Evolutionary conservation across 306 rosid genomes (phyloP).

Genomic region (Notholithocarpus densiflorus): DNA sequence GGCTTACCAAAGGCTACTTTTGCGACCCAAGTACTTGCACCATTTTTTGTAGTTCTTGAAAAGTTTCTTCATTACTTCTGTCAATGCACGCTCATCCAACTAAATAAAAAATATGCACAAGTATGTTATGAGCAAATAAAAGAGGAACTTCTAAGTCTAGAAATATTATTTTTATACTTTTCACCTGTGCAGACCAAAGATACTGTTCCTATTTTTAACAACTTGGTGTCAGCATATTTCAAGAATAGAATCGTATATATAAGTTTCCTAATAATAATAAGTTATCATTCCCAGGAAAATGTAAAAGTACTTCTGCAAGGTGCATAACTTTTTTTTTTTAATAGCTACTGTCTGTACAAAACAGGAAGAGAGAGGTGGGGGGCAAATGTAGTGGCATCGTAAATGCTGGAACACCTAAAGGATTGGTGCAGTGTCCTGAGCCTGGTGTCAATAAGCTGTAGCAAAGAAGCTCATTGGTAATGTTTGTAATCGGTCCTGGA

Average conservation of each 20-base stretch:
- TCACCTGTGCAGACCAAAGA: background rate
- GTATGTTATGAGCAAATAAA: constrained; percentile 25
- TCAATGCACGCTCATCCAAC: constrained; percentile 95
- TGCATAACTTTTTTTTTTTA: background rate
- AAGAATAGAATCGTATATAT: background rate
- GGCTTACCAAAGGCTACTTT: constrained; percentile 95
- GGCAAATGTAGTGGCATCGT: background rate
- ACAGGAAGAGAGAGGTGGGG: background rate
- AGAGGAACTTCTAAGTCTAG: background rate
- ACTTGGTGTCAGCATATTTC: background rate
- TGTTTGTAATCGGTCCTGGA: background rate
- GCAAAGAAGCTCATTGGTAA: background rate
- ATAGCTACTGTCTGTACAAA: background rate
- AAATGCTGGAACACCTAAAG: background rate
- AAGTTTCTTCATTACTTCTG: constrained; percentile 98
- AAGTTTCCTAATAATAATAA: background rate
- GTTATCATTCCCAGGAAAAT: background rate
- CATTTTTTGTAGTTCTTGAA: constrained; percentile 95
- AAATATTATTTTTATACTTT: background rate
- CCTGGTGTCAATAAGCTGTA: background rate
- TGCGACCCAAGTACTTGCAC: constrained; percentile 98
- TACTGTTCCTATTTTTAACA: background rate
- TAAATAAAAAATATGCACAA: constrained; percentile 34
- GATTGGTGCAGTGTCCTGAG: background rate
- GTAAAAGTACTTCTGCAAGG: background rate